Conservation (phyloP, 768 basidiomycete species). For the Tricholoma hemisulphureum region DNA sequence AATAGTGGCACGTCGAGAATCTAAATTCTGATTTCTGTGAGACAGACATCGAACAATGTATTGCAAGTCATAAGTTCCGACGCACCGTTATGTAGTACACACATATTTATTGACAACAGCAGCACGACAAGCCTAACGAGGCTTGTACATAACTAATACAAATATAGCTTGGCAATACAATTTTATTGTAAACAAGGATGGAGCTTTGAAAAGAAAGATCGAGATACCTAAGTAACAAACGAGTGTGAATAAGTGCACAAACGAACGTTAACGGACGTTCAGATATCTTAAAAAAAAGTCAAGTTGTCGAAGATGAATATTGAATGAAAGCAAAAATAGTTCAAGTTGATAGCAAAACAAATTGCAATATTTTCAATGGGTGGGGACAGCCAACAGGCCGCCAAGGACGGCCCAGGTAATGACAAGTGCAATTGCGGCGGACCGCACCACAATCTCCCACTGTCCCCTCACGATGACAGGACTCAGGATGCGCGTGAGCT, state of each 20-base stretch:
- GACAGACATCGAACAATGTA: background rate
- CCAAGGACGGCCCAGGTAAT: slow-evolving; percentile 42
- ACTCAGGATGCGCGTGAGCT: slow-evolving; percentile 67
- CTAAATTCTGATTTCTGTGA: slow-evolving; percentile 32
- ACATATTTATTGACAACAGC: background rate
- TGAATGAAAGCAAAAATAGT: background rate
- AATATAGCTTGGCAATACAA: background rate
- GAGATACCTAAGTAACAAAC: no score
- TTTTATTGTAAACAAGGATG: background rate
- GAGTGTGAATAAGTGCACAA: background rate
- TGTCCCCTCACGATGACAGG: slow-evolving; percentile 75
- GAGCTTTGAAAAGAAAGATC: background rate
- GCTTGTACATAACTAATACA: slow-evolving; percentile 3
- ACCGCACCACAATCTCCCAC: slow-evolving; percentile 80
- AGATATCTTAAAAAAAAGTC: background rate
- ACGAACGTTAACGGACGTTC: background rate
- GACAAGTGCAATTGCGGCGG: slow-evolving; percentile 47
- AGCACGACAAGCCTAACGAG: background rate
- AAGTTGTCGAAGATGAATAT: background rate
- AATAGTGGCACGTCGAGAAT: slow-evolving; percentile 41
- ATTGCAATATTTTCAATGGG: background rate
- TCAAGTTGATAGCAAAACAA: background rate
- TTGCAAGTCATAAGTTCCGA: background rate
- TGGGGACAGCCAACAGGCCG: slow-evolving; percentile 33
- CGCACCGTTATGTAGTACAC: no score